Base-by-base conservation (phyloP, 179 eudicot genomes). In the Beta macrorhiza region DNA sequence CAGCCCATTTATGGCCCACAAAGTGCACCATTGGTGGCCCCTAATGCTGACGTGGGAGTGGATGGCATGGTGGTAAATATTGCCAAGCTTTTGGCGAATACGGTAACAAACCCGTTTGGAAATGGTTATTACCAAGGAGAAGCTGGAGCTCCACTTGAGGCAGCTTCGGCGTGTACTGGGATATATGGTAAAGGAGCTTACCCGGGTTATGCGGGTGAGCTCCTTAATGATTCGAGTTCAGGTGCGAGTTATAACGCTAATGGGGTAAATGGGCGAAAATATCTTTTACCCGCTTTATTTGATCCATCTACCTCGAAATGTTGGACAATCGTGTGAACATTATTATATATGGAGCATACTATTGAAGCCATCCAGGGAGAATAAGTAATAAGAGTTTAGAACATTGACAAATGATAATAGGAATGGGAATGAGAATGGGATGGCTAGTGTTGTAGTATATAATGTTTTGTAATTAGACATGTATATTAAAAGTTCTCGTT, bases 1-100 rank as follows among this genome's bases (percentile, higher is more conserved):
- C 83, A 79, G 83, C 86, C 88, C 69, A 86, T 83, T 16, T 83
- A 86, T 74, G 86, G 86, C 16, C 86, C 88, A 77, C 86, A 83
- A 52, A 73, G 82, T 78, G 49, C 79, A 19, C 82, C 88, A 32
- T 65, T 86, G 22, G 84, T 83, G 37, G 83, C 85, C 19, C 85
- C 87, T 13, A 85, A 85, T 78, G 78, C 72, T 52, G 82, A 85
- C n/a, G 88, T 85, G 74, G 88, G 88, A 14, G 6, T 80, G 13
- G 85, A 85, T 53, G 88, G 85, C 8, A 78, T 86, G 78, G 78
- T 86, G 17, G 84, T 86, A 57, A 86, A 86, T 80, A 29, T 86
- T 47, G 81, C 84, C 17, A 81, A 80, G 79, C 14, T 86, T 32
- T 72, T 86, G 78, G 85, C 83, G 0, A 83, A 82, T 10, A 82